phyloP scores from a whole-genome alignment of 2,329 filamentous ascomycete genomes.

The Achaetomium macrosporum region DNA sequence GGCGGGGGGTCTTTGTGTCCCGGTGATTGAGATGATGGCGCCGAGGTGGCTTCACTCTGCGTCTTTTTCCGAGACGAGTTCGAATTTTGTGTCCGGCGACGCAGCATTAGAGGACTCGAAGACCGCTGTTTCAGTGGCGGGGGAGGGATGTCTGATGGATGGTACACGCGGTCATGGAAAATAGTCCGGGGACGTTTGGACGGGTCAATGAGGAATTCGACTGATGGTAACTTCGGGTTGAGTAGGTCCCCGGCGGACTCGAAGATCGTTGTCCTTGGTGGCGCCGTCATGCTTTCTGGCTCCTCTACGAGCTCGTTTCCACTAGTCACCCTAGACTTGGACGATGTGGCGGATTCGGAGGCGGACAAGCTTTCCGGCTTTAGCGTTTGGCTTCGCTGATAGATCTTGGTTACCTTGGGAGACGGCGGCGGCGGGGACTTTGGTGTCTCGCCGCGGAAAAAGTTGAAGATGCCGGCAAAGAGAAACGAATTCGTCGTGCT shows the following conservation, averaged over 20 bases:
- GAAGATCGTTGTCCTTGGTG: constrained; percentile 87
- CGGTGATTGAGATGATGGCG: constrained; percentile 29
- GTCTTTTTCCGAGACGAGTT: constrained; percentile 20
- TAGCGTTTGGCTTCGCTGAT: constrained; percentile 72
- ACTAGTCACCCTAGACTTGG: constrained; percentile 40
- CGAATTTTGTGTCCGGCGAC: constrained; percentile 27
- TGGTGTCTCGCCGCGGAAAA: constrained; percentile 59
- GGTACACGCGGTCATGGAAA: constrained; percentile 94
- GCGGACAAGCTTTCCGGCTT: constrained; percentile 37
- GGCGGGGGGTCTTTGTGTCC: constrained; percentile 34
- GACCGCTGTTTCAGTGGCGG: constrained; percentile 59
- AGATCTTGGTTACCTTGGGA: constrained; percentile 61
- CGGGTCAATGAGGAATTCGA: constrained; percentile 79
- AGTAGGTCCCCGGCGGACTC: constrained; percentile 91
- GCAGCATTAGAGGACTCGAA: constrained; percentile 32
- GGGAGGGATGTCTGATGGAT: constrained; percentile 84
- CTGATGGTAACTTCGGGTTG: constrained; percentile 77
- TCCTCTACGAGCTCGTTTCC: constrained; percentile 45
- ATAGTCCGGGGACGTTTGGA: constrained; percentile 78
- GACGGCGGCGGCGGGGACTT: constrained; percentile 47
- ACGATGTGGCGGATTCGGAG: constrained; percentile 29
- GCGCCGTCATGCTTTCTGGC: constrained; percentile 52
- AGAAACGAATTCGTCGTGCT: constrained; percentile 44
- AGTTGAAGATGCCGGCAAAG: constrained; percentile 61
- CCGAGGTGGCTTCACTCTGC: constrained; percentile 30